phyloP scores from a whole-genome alignment of 768 basidiomycete species.

The Russula virescens region DNA sequence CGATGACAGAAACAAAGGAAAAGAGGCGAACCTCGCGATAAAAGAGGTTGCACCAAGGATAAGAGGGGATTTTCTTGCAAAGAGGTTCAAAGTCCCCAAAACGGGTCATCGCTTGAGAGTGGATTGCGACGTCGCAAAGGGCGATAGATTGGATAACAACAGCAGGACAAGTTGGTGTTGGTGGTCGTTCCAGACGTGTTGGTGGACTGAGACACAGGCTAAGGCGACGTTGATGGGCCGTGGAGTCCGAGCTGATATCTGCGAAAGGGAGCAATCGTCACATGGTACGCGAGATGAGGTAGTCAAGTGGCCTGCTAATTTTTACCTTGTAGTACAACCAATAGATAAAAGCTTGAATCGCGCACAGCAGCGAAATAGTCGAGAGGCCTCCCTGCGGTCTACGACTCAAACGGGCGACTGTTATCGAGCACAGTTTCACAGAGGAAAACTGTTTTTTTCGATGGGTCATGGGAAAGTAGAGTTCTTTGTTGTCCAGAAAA shows the following conservation, averaged over 20 bases:
- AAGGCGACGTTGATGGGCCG: neutral
- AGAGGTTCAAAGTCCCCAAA: slow-evolving; percentile 72
- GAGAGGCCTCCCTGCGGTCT: slow-evolving; percentile 3
- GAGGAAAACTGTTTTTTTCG: too few relatives aligned
- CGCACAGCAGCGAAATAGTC: neutral
- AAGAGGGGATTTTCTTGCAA: slow-evolving; percentile 66
- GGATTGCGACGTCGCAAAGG: slow-evolving; percentile 4
- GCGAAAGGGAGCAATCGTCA: slow-evolving; percentile 1
- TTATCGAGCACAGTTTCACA: too few relatives aligned
- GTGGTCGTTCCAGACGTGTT: neutral
- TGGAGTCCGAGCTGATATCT: slow-evolving; percentile 1
- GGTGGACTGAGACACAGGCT: too few relatives aligned
- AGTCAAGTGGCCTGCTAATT: neutral
- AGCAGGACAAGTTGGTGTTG: neutral
- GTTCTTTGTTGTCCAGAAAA: too few relatives aligned
- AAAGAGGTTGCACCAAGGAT: slow-evolving; percentile 94
- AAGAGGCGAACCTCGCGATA: slow-evolving; percentile 64
- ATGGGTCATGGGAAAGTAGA: too few relatives aligned
- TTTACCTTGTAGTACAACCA: neutral
- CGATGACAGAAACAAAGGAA: slow-evolving; percentile 17
- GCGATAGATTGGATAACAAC: neutral
- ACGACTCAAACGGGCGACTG: neutral
- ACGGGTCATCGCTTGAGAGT: slow-evolving; percentile 39
- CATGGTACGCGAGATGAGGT: neutral
- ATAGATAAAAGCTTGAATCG: neutral